These are phyloP conservation scores for Achaetomiella virescens DNA, from an alignment of 495 filamentous ascomycete genomes.

Conservation along the genomic window DNA sequence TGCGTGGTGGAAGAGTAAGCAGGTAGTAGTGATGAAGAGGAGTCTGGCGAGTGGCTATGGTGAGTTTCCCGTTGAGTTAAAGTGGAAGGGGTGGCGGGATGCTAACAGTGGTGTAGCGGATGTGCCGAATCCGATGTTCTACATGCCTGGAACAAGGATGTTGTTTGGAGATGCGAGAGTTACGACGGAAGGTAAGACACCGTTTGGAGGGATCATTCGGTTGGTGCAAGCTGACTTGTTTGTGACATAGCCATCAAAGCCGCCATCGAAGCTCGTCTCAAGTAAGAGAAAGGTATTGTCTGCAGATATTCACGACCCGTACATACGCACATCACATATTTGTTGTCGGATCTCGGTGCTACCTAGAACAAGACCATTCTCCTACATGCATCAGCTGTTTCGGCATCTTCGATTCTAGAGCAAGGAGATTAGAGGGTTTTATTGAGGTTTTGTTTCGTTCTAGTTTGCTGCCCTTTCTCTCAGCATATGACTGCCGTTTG, in stretches of 20 bases:
- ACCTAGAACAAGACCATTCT: slow-evolving; percentile 6
- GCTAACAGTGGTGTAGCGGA: slow-evolving; percentile 49
- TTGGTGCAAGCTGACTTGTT: background rate
- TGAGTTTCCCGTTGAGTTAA: slow-evolving; percentile 28
- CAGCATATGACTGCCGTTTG: background rate
- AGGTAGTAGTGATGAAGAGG: slow-evolving; percentile 81
- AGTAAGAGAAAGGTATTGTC: slow-evolving; percentile 19
- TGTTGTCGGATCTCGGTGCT: background rate
- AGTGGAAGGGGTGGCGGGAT: background rate
- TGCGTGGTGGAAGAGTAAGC: slow-evolving; percentile 86
- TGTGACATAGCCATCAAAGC: slow-evolving; percentile 44
- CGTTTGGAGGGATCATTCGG: background rate
- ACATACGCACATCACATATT: slow-evolving; percentile 12
- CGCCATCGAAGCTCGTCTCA: slow-evolving; percentile 41
- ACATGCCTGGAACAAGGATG: slow-evolving; percentile 77
- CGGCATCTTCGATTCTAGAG: slow-evolving; percentile 4
- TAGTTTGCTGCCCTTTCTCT: background rate
- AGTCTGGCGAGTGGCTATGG: slow-evolving; percentile 77
- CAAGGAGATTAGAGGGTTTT: background rate
- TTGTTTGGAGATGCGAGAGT: slow-evolving; percentile 78
- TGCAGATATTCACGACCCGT: slow-evolving; percentile 2
- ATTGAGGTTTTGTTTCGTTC: background rate
- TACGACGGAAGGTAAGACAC: slow-evolving; percentile 61
- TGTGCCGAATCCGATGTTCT: slow-evolving; percentile 84
- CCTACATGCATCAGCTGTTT: slow-evolving; percentile 9